Conservation (phyloP, 495 filamentous ascomycete genomes). For the Viridothelium virens region DNA sequence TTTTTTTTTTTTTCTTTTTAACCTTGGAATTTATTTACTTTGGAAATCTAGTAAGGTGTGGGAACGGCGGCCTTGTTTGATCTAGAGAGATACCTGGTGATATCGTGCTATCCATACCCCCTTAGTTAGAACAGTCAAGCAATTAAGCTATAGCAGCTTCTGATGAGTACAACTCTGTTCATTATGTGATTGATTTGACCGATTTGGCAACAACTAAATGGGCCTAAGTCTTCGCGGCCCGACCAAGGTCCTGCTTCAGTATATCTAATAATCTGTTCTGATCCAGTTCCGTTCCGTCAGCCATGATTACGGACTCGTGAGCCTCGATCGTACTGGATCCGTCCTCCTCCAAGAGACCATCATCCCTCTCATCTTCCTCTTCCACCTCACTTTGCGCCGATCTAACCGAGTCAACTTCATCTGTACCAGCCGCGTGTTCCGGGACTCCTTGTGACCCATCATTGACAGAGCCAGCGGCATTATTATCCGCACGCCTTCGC, state of each 20-base stretch:
- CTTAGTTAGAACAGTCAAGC: no score
- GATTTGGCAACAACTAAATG: neutral
- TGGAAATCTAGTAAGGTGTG: neutral
- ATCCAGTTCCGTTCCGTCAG: conserved; percentile 11
- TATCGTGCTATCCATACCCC: no score
- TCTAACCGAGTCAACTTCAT: neutral
- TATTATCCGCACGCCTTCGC: neutral
- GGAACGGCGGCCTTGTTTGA: neutral
- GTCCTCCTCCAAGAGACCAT: neutral
- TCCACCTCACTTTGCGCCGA: neutral
- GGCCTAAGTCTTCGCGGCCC: neutral
- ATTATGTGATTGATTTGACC: no score
- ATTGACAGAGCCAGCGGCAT: neutral
- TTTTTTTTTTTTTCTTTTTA: neutral
- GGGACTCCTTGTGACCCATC: neutral
- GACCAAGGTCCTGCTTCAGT: conserved; percentile 18
- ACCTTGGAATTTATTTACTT: neutral
- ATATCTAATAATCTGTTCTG: conserved; percentile 19
- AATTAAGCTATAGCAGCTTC: neutral
- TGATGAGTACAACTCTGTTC: neutral
- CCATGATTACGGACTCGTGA: neutral
- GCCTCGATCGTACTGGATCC: neutral
- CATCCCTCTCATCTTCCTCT: neutral
- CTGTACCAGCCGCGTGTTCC: neutral
- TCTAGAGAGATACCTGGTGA: no score